Evolutionary conservation across 2,329 filamentous ascomycete species (phyloP), one percentile per base, ranked within the genome.

Genomic region (Sporothrix mexicana): DNA sequence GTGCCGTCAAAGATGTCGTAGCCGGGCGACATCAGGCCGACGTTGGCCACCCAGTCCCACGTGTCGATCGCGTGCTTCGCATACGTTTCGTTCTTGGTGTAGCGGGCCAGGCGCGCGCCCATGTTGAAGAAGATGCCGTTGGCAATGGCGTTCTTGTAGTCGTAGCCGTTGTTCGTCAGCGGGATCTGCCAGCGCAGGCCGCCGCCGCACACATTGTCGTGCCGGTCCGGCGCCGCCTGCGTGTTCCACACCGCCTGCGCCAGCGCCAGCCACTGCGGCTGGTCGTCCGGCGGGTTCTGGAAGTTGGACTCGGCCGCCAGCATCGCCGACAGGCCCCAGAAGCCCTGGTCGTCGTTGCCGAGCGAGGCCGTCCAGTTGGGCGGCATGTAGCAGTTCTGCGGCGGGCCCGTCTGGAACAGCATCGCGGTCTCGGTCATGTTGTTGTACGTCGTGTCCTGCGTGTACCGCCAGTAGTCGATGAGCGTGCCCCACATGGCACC

Each of bases 141-240:
- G 8, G 84, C 82, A 10, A 86, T 82, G n/a, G 83, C 80, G 74
- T 87, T 87, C 78, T 88, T 93, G 84, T 93, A 93, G 76, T 88
- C 84, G 80, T 91, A 97, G 15, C 94, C 94, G 57, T 87, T 89
- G 79, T 97, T 96, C 83, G 93, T 93, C 0, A 88, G 85, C 79
- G 93, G 95, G 68, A 97, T 94, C 82, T 97, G 94, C 93, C 93
- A 95, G 75, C 92, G 88, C 70, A 96, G 80, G 9, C 93, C 94
- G 55, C 93, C 93, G 25, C 85, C 86, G 77, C 93, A 97, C 0
- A 81, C 84, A 75, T 94, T 91, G 93, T 93, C 96, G 64, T 93
- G 88, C 17, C 75, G 72, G 62, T 73, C 73, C 0, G 75, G 71
- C 47, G 85, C 83, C 2, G 89, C 90, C 78, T 95, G 93, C 1